phyloP scores from a whole-genome alignment of 1,284 basidiomycete genomes.

The Irpex sp. region DNA sequence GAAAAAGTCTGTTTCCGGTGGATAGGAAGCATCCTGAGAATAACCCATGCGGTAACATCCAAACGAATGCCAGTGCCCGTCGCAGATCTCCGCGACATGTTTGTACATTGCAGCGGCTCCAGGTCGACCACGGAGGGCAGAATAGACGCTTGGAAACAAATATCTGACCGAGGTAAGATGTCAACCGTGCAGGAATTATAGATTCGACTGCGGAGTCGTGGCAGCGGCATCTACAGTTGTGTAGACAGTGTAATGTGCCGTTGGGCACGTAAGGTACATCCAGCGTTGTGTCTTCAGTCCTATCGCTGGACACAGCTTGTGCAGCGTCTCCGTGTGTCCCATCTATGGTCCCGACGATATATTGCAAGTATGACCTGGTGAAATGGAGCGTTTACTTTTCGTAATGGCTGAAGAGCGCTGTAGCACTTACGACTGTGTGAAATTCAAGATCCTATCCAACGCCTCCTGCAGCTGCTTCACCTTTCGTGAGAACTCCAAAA shows the following conservation, averaged over 20 bases:
- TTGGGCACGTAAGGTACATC: neutral
- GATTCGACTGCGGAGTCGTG: neutral
- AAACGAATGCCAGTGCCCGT: neutral
- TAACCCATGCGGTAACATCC: neutral
- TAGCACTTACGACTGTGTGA: neutral
- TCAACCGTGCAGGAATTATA: neutral
- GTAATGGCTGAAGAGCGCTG: too few relatives aligned
- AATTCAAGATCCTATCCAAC: neutral
- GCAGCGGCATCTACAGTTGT: neutral
- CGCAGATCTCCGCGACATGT: neutral
- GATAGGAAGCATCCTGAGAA: neutral
- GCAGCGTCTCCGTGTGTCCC: too few relatives aligned
- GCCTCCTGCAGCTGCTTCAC: neutral
- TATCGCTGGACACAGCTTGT: neutral
- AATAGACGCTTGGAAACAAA: neutral
- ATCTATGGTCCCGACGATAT: too few relatives aligned
- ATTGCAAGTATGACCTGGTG: too few relatives aligned
- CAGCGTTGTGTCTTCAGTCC: neutral
- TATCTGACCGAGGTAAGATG: neutral
- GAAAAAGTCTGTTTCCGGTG: neutral
- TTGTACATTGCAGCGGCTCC: neutral
- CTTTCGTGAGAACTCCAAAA: neutral
- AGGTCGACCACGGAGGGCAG: neutral
- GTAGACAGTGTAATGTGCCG: neutral
- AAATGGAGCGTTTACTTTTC: too few relatives aligned